A percentile compares a stretch with the other conserved stretches of the same genome.
Evolutionary conservation across 192 early-diverging fungal species (phyloP).

Genomic region (Pilobolus umbonatus): DNA sequence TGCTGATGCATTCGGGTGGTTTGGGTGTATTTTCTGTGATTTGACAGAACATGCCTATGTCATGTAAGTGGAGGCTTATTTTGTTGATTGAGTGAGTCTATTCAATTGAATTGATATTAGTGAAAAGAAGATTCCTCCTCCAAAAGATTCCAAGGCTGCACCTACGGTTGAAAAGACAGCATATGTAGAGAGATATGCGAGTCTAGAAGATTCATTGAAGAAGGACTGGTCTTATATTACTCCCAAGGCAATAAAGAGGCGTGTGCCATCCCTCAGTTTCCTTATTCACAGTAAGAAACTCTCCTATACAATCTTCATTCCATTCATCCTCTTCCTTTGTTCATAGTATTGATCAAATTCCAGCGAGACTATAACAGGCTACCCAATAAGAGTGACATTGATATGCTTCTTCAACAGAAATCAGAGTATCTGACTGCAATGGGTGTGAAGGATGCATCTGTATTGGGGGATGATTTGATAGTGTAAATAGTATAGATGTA

Average conservation of each 20-base stretch:
- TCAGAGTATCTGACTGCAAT: slow-evolving; percentile 14
- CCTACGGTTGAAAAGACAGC: slow-evolving; percentile 30
- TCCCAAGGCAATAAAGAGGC: slow-evolving; percentile 39
- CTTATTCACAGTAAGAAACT: slow-evolving; percentile 41
- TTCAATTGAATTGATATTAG: slow-evolving; percentile 6
- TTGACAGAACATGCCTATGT: slow-evolving; percentile 57
- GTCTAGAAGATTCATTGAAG: slow-evolving; percentile 34
- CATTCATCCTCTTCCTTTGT: background rate
- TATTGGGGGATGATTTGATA: slow-evolving; percentile 9
- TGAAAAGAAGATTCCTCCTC: slow-evolving; percentile 15
- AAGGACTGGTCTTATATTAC: slow-evolving; percentile 37
- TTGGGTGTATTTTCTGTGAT: slow-evolving; percentile 88
- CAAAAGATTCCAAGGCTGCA: slow-evolving; percentile 28
- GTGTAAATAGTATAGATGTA: background rate
- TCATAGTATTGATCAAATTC: slow-evolving; percentile 39
- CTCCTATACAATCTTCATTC: background rate
- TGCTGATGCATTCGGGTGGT: slow-evolving; percentile 64
- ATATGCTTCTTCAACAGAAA: slow-evolving; percentile 29
- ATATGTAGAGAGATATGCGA: slow-evolving; percentile 33
- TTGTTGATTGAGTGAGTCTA: no score
- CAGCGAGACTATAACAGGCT: slow-evolving; percentile 27
- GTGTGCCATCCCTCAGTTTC: slow-evolving; percentile 45
- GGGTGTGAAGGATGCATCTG: slow-evolving; percentile 6
- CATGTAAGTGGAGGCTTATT: slow-evolving; percentile 34
- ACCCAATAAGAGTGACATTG: slow-evolving; percentile 35